Base-by-base conservation (phyloP, 148 eudicot genomes). In the Rhododendron ovatum region DNA sequence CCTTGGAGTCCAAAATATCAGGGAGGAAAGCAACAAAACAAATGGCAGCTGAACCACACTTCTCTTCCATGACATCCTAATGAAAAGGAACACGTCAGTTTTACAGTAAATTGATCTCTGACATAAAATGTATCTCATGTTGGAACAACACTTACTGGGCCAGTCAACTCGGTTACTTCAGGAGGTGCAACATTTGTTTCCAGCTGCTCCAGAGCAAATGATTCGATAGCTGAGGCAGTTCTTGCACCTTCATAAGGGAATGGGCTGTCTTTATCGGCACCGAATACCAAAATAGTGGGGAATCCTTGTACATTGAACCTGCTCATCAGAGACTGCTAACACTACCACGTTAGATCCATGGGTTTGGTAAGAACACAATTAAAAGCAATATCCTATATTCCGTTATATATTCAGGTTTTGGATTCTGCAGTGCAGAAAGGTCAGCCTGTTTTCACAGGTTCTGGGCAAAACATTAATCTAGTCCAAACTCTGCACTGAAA, bases 1-100 rank as follows among this genome's bases (percentile, higher is more conserved):
- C 98, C 92, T 92, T 95, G 82, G 95, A 90, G 88, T 97, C 98
- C 92, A 97, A 90, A 85, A 97, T 97, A 87, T 95, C 98, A 2
- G 98, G 98, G 55, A 97, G 96, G 91, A 97, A 95, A 55, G 98
- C 90, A 82, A 95, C 94, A 88, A 97, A 97, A 89, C 99, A 97
- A 65, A 97, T 95, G 81, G 99, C 98, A 86, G 98, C 98, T 43
- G 98, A 90, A 83, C 95, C 98, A 86, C 98, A 95, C 90, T 94
- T 97, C 88, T 93, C 98, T 88, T 95, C 98, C 98, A 97, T 88
- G 87, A 93, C 92, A 80, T 95, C 95, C 99, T 97, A 90, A 55
- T 79, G 80, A 51, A 59, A 51, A n/a, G 82, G 35, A 26, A 80
- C 15, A 82, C 47, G 43, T 30, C 47, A 85, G 15, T n/a, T 3